phyloP scores from a whole-genome alignment of 495 filamentous ascomycete species.

The Filosporella fistucella region DNA sequence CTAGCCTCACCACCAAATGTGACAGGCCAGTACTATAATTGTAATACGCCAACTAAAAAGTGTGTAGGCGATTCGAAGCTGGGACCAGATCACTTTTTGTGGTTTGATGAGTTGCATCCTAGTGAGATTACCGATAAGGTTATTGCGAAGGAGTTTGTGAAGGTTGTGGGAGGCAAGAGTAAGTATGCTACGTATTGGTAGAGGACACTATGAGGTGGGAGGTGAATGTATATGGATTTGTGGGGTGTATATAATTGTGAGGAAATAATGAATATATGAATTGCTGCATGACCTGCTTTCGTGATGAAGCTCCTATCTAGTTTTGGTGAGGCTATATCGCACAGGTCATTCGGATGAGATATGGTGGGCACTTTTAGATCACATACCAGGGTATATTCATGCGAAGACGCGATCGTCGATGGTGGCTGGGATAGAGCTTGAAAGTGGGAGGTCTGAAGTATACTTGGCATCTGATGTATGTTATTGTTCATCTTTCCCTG shows the following conservation, averaged over 20 bases:
- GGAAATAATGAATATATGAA: too few relatives aligned
- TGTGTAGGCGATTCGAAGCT: constrained; percentile 22
- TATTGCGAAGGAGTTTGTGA: constrained; percentile 57
- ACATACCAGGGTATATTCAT: not conserved
- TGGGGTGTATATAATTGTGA: too few relatives aligned
- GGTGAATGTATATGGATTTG: not conserved
- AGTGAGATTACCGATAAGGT: constrained; percentile 49
- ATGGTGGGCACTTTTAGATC: not conserved
- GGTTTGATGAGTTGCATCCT: constrained; percentile 65
- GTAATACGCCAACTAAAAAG: constrained; percentile 31
- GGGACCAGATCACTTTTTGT: constrained; percentile 35
- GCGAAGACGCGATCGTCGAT: not conserved
- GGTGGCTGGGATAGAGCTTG: too few relatives aligned
- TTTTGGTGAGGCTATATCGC: not conserved
- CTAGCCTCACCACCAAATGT: constrained; percentile 61
- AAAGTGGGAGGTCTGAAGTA: too few relatives aligned
- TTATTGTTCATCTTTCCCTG: too few relatives aligned
- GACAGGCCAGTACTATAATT: constrained; percentile 50
- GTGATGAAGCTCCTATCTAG: too few relatives aligned
- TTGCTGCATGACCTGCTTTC: too few relatives aligned
- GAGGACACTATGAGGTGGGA: not conserved
- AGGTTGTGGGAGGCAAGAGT: constrained; percentile 51
- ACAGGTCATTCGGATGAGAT: not conserved
- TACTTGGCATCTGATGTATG: too few relatives aligned
- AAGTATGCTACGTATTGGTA: constrained; percentile 54